phyloP scores from a whole-genome alignment of 495 filamentous ascomycete genomes.

The Penicillium silybi region DNA sequence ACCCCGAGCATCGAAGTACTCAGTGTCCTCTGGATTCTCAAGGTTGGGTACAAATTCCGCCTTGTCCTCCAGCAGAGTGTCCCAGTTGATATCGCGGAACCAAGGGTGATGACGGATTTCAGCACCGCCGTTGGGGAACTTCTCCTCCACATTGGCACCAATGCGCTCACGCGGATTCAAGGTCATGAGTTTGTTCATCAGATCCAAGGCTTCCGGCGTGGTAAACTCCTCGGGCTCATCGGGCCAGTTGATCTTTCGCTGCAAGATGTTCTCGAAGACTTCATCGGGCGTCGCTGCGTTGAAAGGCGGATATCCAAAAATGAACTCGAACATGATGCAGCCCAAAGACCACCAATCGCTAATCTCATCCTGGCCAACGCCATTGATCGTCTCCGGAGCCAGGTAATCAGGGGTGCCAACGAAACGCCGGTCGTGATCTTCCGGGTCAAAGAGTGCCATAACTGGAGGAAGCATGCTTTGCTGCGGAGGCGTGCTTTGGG shows the following conservation, averaged over 20 bases:
- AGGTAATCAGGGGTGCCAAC: conserved; percentile 97
- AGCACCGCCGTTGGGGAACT: conserved; percentile 73
- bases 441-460: conserved; percentile 94
- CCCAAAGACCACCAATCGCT: conserved; percentile 99
- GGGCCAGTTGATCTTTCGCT: conserved; percentile 86
- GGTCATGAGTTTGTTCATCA: conserved; percentile 88
- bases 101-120: conserved; percentile 87
- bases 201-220: conserved; percentile 81
- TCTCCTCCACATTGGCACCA: conserved; percentile 78
- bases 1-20: conserved; percentile 93
- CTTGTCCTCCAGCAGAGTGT: conserved; percentile 83
- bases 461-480: conserved; percentile 85
- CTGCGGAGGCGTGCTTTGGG: conserved; percentile 62
- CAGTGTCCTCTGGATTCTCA: conserved; percentile 94
- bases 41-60: conserved; percentile 91
- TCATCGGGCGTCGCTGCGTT: conserved; percentile 86
- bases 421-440: conserved; percentile 88
- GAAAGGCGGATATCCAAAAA: conserved; percentile 91
- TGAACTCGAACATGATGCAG: conserved; percentile 94
- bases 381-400: conserved; percentile 94
- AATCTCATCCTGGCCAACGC: conserved; percentile 90
- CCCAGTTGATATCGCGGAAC: conserved; percentile 88
- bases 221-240: conserved; percentile 64
- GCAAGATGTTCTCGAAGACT: conserved; percentile 94
- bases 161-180: conserved; percentile 74